Base-by-base conservation (phyloP, 1,284 basidiomycete genomes). In the Apiotrichum sp. region DNA sequence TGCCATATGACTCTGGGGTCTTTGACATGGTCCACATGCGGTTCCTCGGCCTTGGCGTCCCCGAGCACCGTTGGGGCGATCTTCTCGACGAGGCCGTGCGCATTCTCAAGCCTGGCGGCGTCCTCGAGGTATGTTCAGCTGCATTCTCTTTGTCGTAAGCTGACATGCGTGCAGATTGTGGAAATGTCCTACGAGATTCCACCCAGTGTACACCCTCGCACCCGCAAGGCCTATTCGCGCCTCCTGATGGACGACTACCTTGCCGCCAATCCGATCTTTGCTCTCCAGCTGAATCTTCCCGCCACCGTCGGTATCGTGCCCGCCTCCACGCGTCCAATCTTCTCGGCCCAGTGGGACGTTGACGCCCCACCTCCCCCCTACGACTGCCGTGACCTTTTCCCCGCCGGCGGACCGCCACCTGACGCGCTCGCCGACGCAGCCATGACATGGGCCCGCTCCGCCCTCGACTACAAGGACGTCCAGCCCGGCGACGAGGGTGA, bases 11-110 rank as follows among this genome's bases (percentile, higher is more conserved):
- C 50, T 59, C 68, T 1, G 73, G 71, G 22, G 62, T 63, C 5
- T 77, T 77, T 42, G 76, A 76, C 58, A 61, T 73, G 49, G 73
- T 77, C 3, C 74, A 75, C 47, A 62, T 76, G 47, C 67, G 74
- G 0, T 74, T 74, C 53, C 57, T 73, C 14, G 72, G 70, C 5
- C 67, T 77, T 2, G 74, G 72, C 4, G 59, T 77, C 4, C 71
- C 75, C n/a, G 70, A 74, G 52, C 54, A 60, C 5, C 66, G 65
- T 36, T 76, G 74, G 74, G 55, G 57, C 8, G 61, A 67, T 46
- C 52, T 77, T 3, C 51, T 77, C 0, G 72, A 75, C 47, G 74
- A 77, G 56, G 68, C 66, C 4, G 56, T 67, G 3, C 63, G 76
- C 29, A 72, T 77, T 7, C 62, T 76, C n/a, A 64, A 65, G 39